Conservation (phyloP, 352 stramenopile species). For the Pythium volutum region DNA sequence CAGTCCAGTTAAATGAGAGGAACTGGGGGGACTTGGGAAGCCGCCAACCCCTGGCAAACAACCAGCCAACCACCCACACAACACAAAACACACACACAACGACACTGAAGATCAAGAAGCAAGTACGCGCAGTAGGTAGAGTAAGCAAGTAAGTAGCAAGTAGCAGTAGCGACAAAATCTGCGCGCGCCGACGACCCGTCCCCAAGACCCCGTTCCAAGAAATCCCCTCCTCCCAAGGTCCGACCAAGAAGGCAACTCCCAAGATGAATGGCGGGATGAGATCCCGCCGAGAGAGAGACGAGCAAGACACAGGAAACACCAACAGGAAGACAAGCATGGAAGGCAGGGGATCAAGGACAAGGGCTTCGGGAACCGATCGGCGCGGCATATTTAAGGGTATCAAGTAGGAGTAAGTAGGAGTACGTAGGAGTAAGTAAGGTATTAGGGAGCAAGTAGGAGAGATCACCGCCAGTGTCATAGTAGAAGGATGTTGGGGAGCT, state of each 20-base stretch:
- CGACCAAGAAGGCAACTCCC: neutral
- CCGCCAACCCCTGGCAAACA: too few species aligned
- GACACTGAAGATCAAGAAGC: conserved; percentile 21
- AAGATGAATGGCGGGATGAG: conserved; percentile 11
- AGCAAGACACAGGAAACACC: neutral
- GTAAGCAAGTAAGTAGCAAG: conserved; percentile 22
- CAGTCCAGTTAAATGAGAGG: conserved; percentile 15
- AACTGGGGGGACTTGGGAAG: too few species aligned
- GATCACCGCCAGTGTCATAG: conserved; percentile 8
- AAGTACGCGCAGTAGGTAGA: conserved; percentile 26
- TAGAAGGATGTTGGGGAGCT: conserved; percentile 10
- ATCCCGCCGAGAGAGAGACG: conserved; percentile 3
- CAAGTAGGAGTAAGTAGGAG: conserved; percentile 8
- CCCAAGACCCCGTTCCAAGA: neutral
- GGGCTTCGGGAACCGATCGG: neutral
- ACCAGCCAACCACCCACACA: too few species aligned
- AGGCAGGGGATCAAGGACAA: neutral
- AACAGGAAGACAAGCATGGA: too few species aligned
- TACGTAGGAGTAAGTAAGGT: neutral
- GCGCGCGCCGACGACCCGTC: conserved; percentile 13
- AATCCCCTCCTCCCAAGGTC: neutral
- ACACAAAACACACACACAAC: neutral
- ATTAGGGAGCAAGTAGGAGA: conserved; percentile 9
- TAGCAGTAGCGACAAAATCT: conserved; percentile 25
- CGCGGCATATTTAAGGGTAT: conserved; percentile 20